Conservation (phyloP, 106 monocot genomes). For the Narthecium ossifragum region DNA sequence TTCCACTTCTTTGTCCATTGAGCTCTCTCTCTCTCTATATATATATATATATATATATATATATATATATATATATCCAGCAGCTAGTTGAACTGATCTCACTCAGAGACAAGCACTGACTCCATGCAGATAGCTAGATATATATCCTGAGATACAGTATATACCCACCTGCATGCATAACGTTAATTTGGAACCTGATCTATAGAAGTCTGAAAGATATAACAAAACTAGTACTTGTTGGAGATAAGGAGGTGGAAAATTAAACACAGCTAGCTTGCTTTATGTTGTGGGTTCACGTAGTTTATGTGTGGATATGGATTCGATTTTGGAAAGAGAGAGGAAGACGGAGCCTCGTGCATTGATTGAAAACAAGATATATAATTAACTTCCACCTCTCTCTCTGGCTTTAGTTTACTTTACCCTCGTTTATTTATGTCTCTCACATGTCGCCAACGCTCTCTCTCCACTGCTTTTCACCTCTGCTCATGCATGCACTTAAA, state of each 20-base stretch:
- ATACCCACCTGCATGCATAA: too few species aligned
- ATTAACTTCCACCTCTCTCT: constrained; percentile 15
- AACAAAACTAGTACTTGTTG: neutral
- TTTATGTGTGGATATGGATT: neutral
- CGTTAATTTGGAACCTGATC: too few species aligned
- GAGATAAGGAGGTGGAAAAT: neutral
- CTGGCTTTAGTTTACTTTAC: too few species aligned
- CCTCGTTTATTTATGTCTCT: constrained; percentile 22
- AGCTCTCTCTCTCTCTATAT: too few species aligned
- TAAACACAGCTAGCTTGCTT: constrained; percentile 1
- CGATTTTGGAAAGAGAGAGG: neutral
- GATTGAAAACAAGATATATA: constrained; percentile 1
- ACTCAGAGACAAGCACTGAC: neutral
- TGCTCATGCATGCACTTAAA: too few species aligned
- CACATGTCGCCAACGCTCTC: constrained; percentile 18
- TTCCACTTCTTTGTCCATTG: neutral
- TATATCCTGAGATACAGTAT: too few species aligned
- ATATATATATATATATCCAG: too few species aligned
- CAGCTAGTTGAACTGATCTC: neutral
- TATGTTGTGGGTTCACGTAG: neutral
- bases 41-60: too few species aligned
- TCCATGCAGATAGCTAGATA: too few species aligned
- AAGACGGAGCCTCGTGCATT: neutral
- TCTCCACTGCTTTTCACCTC: constrained; percentile 8
- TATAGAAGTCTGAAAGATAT: too few species aligned